A percentile compares a stretch with the other conserved stretches of the same genome.
These are phyloP conservation scores for Polyplosphaeria fusca DNA, from an alignment of 495 filamentous ascomycete species.

Conservation along the genomic window DNA sequence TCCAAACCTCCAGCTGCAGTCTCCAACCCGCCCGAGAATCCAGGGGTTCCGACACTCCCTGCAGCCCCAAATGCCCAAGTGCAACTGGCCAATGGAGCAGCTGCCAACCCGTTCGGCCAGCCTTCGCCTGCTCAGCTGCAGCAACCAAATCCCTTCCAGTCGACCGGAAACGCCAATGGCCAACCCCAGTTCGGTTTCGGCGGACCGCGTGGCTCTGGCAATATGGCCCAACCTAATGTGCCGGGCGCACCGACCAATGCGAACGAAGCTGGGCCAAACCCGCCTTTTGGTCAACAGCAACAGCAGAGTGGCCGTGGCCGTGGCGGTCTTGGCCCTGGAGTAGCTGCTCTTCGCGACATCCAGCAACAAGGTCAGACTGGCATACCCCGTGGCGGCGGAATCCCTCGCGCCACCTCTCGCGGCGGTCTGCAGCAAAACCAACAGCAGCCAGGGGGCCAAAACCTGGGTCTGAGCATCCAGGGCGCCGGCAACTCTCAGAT, in stretches of 20 bases:
- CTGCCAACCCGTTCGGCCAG: background rate
- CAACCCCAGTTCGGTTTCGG: background rate
- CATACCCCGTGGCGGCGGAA: slow-evolving; percentile 27
- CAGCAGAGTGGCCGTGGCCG: slow-evolving; percentile 8
- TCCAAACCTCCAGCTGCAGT: background rate
- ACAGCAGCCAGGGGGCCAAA: slow-evolving; percentile 5
- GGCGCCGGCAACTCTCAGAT: slow-evolving; percentile 10
- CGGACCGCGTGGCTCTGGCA: background rate
- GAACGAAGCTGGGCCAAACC: slow-evolving; percentile 6
- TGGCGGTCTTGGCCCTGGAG: slow-evolving; percentile 33
- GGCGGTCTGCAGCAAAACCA: slow-evolving; percentile 16
- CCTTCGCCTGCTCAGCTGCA: slow-evolving; percentile 7
- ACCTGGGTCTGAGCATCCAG: slow-evolving; percentile 5
- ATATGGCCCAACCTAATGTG: slow-evolving; percentile 24
- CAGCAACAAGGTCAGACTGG: slow-evolving; percentile 20
- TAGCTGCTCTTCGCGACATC: slow-evolving; percentile 34
- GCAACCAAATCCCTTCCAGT: slow-evolving; percentile 1
- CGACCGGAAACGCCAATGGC: background rate
- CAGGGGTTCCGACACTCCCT: background rate
- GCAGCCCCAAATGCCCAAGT: slow-evolving; percentile 2
- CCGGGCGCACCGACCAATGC: slow-evolving; percentile 1
- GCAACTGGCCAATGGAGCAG: background rate
- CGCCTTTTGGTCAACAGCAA: slow-evolving; percentile 21
- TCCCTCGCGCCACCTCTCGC: slow-evolving; percentile 22
- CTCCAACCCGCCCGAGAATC: background rate